These are phyloP conservation scores for Raddia distichophylla DNA, from an alignment of 176 grass and related monocot genomes.

Conservation along the genomic window DNA sequence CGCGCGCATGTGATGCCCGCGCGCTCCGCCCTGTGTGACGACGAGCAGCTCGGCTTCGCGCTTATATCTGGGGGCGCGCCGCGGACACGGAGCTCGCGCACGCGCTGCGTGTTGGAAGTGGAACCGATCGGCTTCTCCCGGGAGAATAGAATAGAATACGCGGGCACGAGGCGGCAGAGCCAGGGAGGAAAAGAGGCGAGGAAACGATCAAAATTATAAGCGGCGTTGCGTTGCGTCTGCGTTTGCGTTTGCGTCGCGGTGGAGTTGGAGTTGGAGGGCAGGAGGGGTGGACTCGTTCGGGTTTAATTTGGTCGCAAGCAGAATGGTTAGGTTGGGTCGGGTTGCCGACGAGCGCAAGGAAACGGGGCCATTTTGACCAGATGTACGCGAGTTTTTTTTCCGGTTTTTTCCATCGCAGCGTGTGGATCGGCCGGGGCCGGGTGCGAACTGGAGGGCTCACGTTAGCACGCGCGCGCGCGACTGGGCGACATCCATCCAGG, in stretches of 20 bases:
- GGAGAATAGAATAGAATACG: slow-evolving; percentile 2
- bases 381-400: not conserved
- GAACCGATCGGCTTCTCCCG: slow-evolving; percentile 11
- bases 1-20: slow-evolving; percentile 31
- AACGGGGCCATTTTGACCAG: slow-evolving; percentile 48
- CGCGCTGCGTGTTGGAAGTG: slow-evolving; percentile 40
- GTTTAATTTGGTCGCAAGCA: slow-evolving; percentile 24
- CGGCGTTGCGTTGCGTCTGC: not conserved
- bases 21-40: not conserved
- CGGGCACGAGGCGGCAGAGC: not conserved
- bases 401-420: not conserved
- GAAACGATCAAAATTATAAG: not conserved
- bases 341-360: slow-evolving; percentile 35
- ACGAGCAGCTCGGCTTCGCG: not conserved
- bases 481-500: not conserved
- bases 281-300: slow-evolving; percentile 46
- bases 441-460: not conserved
- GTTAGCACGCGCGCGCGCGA: slow-evolving; percentile 1
- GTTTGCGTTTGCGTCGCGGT: not conserved
- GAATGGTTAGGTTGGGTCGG: slow-evolving; percentile 9
- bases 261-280: slow-evolving; percentile 26
- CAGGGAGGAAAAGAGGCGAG: not conserved
- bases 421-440: slow-evolving; percentile 34
- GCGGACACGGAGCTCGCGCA: not conserved
- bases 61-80: slow-evolving; percentile 36